Base-by-base conservation (phyloP, 192 early-diverging fungal genomes). In the Umbelopsis sp. region DNA sequence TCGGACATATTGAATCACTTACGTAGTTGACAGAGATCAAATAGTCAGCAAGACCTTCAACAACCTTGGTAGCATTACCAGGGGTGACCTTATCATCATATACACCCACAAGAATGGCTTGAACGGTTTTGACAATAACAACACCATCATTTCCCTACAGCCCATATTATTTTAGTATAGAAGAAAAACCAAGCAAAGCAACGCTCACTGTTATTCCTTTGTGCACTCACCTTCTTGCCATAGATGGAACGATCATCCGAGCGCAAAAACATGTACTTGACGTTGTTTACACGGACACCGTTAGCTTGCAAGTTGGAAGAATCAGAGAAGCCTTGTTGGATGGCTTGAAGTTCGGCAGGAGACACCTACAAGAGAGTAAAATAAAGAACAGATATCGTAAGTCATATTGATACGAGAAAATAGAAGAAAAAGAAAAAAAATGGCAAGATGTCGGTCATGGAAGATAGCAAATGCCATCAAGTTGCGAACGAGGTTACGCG, bases 31-130 rank as follows among this genome's bases (percentile, higher is more conserved):
- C 78, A 67, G 74, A 64, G 68, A 86, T 89, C 50, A 98, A 85
- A 79, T 98, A 95, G 70, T 93, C 90, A 49, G 85, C 90, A 66
- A 95, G 82, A 7, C 49, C 77, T 72, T 92, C 92, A 47, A 95
- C 87, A 67, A 90, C 86, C 68, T 84, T 86, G 81, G 81, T 94
- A 69, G 91, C 88, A 46, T 85, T 83, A 50, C 92, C 92, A 8
- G 88, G 81, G 69, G 91, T 84, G 12, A 85, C 77, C 64, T 70
- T 79, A 46, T 94, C 90, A 23, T 80, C 70, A 70, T 93, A 92
- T 66, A 84, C 72, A 44, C 89, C 91, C 67, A 96, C 76, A 45
- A 98, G 72, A 49, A 98, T 79, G 25, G 92, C 86, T 79, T 93
- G 89, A 41, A 80, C 87, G 20, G 95, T 94, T 83, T 96, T 95